Evolutionary conservation across 139 green algal species (phyloP).

Genomic region (Chlorella ohadii): DNA sequence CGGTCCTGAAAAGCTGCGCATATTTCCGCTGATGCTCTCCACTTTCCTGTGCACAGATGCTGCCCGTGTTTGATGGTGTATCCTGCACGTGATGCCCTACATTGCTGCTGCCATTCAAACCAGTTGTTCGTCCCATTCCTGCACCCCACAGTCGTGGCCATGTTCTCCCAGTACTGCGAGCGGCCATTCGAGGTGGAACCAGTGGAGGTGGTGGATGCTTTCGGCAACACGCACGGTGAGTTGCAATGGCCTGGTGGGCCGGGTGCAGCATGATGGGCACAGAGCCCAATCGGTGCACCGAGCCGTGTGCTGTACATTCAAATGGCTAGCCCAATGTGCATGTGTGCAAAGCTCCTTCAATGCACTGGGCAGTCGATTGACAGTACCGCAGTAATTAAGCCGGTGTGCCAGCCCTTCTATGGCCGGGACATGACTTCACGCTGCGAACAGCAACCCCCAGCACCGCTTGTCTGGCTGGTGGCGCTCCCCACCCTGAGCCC

Average conservation of each 20-base stretch:
- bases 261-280: too few relatives aligned
- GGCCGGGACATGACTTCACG: conserved; percentile 35
- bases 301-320: too few relatives aligned
- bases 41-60: neutral
- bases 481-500: conserved; percentile 4
- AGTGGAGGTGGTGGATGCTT: conserved; percentile 90
- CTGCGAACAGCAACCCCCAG: conserved; percentile 31
- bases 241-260: neutral
- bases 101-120: too few relatives aligned
- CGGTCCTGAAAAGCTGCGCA: conserved; percentile 25
- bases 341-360: too few relatives aligned
- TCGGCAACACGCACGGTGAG: conserved; percentile 62
- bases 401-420: conserved; percentile 20
- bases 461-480: conserved; percentile 33
- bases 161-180: conserved; percentile 97
- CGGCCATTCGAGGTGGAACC: conserved; percentile 92
- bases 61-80: too few relatives aligned
- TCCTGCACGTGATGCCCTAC: too few relatives aligned
- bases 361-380: too few relatives aligned
- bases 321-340: too few relatives aligned
- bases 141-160: conserved; percentile 70
- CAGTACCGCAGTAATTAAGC: conserved; percentile 32
- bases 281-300: too few relatives aligned
- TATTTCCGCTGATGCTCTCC: neutral
- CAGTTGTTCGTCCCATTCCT: neutral